Evolutionary conservation across 148 eudicot genomes (phyloP).

Genomic region (Chenopodium album): DNA sequence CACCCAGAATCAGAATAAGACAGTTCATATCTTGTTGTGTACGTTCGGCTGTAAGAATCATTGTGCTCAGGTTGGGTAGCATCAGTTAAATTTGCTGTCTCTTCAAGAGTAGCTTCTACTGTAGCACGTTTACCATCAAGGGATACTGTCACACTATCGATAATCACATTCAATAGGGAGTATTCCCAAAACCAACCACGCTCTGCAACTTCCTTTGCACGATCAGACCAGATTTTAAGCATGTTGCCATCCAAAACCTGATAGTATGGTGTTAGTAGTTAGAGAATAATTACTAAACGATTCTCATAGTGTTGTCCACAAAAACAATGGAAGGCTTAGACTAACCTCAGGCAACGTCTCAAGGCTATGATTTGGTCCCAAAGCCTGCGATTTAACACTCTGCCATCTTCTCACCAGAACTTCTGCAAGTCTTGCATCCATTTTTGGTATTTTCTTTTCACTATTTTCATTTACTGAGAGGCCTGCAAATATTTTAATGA

Average conservation of each 20-base stretch:
- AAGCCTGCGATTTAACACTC: conserved; percentile 73
- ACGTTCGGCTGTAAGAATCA: conserved; percentile 70
- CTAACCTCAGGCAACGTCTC: conserved; percentile 79
- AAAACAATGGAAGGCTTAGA: conserved; percentile 2
- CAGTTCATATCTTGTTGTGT: conserved; percentile 93
- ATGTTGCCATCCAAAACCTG: conserved; percentile 92
- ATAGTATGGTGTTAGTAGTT: conserved; percentile 17
- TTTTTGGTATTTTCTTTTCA: conserved; percentile 56
- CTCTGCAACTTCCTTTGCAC: conserved; percentile 66
- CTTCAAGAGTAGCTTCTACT: conserved; percentile 89
- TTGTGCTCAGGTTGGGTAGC: conserved; percentile 61
- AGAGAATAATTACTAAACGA: background rate
- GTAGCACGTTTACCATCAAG: conserved; percentile 73
- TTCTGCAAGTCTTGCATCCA: conserved; percentile 95
- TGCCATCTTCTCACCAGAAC: conserved; percentile 83
- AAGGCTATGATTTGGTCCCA: conserved; percentile 76
- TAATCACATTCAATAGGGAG: conserved; percentile 49
- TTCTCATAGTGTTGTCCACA: background rate
- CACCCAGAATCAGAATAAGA: conserved; percentile 54
- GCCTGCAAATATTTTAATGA: conserved; percentile 31
- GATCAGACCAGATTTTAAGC: conserved; percentile 85
- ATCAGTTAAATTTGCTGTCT: conserved; percentile 74
- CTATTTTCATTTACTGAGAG: conserved; percentile 36
- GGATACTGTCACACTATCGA: conserved; percentile 88
- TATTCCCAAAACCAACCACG: conserved; percentile 94